These are phyloP conservation scores for Hypseocharis bilobata DNA, from an alignment of 441 rosid species.

Conservation along the genomic window DNA sequence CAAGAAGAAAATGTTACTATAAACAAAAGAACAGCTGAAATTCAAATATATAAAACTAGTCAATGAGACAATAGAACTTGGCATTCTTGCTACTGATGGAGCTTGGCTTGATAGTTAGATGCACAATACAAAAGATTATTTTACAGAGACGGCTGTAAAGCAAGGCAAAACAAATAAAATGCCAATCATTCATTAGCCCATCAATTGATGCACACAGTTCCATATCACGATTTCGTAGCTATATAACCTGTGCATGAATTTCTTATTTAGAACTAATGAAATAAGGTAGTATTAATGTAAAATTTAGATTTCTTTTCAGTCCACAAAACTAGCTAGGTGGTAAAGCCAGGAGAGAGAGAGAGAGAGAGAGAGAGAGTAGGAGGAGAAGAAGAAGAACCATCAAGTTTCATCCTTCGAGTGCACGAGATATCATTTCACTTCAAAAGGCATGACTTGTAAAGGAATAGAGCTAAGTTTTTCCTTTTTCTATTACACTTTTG, in stretches of 20 bases:
- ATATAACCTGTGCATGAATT: background rate
- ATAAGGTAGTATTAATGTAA: no score
- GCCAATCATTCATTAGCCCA: background rate
- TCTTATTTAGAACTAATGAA: no score
- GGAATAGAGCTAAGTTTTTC: background rate
- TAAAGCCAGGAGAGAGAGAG: no score
- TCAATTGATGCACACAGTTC: no score
- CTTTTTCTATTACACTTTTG: no score
- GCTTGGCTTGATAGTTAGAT: slow-evolving; percentile 3
- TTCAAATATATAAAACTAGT: slow-evolving; percentile 5
- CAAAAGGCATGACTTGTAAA: background rate
- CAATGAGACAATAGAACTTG: background rate
- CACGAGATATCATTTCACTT: background rate
- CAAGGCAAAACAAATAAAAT: background rate
- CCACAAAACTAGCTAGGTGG: no score
- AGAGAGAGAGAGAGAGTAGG: background rate
- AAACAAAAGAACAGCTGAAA: background rate
- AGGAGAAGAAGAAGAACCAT: background rate
- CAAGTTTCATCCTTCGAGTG: background rate
- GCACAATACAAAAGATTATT: background rate
- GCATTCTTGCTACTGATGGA: slow-evolving; percentile 6
- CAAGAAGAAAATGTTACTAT: slow-evolving; percentile 18
- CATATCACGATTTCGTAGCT: background rate
- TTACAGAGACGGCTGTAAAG: background rate
- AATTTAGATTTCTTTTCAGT: no score